A percentile compares a stretch with the other conserved stretches of the same genome.
Evolutionary conservation across 1,284 basidiomycete genomes (phyloP).

Genomic region (Boletus coffeatus): DNA sequence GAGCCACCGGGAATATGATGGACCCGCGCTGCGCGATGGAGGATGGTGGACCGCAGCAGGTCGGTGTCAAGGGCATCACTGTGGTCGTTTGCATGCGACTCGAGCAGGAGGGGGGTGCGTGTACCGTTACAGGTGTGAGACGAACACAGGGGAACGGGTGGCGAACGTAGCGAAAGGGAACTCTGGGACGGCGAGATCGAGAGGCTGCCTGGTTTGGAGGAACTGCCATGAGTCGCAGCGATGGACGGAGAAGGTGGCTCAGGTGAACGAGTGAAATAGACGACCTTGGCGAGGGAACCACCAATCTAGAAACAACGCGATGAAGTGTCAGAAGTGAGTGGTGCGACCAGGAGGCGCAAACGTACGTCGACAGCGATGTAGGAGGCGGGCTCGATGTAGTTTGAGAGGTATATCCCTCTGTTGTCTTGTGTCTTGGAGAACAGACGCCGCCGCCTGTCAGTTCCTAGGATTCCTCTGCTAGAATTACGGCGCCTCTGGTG

Average conservation of each 20-base stretch:
- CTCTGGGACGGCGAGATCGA: conserved; percentile 43
- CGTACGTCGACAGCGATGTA: conserved; percentile 93
- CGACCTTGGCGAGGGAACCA: conserved; percentile 95
- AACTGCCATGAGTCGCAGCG: conserved; percentile 51
- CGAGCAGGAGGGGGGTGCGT: conserved; percentile 75
- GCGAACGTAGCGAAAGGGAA: conserved; percentile 32
- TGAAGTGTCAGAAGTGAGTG: not conserved
- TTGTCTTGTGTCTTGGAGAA: conserved; percentile 79
- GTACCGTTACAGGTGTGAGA: conserved; percentile 34
- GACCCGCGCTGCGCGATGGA: conserved; percentile 57
- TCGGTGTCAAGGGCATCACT: conserved; percentile 38
- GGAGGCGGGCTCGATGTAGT: conserved; percentile 94
- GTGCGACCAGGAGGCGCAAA: conserved; percentile 18
- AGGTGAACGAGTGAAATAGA: conserved; percentile 96
- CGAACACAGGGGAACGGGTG: conserved; percentile 36
- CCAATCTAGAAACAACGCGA: conserved; percentile 62
- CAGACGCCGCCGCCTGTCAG: not conserved
- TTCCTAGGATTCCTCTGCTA: conserved; percentile 72
- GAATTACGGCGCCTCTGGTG: conserved; percentile 83
- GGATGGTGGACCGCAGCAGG: conserved; percentile 56
- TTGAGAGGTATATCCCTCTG: conserved; percentile 92
- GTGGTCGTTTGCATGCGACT: conserved; percentile 36
- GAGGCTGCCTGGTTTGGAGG: conserved; percentile 37
- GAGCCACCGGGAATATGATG: conserved; percentile 93
- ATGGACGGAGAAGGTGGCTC: conserved; percentile 66